Conservation (phyloP, 1,284 basidiomycete species). For the Cutaneotrichosporon arboriforme region DNA sequence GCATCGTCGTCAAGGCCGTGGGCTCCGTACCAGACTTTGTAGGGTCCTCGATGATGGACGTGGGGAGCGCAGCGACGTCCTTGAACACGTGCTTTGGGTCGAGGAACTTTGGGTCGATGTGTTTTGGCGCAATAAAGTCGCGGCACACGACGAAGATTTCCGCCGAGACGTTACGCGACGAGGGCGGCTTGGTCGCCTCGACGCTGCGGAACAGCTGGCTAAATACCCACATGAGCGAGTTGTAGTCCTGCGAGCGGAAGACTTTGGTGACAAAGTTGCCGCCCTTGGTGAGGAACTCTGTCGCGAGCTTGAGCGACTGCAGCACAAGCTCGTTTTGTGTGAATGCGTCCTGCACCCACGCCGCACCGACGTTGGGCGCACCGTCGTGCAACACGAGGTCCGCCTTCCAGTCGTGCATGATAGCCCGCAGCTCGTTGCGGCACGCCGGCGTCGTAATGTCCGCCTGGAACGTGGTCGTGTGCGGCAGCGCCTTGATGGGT, state of each 20-base stretch:
- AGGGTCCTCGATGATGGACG: conserved; percentile 38
- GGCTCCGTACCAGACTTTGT: conserved; percentile 8
- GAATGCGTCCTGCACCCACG: conserved; percentile 99
- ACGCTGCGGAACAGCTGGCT: conserved; percentile 93
- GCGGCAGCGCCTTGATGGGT: conserved; percentile 91
- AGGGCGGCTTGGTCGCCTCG: conserved; percentile 97
- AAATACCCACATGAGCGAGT: conserved; percentile 98
- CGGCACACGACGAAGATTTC: conserved; percentile 99
- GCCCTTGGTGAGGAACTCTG: conserved; percentile 89
- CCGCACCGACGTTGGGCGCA: conserved; percentile 98
- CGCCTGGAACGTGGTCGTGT: conserved; percentile 84
- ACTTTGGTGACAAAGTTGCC: conserved; percentile 98
- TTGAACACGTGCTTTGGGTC: conserved; percentile 98
- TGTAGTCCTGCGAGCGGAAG: conserved; percentile 98
- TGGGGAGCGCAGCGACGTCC: conserved; percentile 58
- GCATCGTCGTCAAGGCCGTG: conserved; percentile 26
- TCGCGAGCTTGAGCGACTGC: conserved; percentile 91
- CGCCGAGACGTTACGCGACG: conserved; percentile 96
- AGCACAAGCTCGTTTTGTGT: conserved; percentile 95
- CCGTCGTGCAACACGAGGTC: conserved; percentile 99
- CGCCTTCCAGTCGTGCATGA: conserved; percentile 99
- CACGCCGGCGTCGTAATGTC: conserved; percentile 95
- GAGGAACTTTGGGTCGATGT: conserved; percentile 96
- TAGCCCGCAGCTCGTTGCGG: conserved; percentile 75
- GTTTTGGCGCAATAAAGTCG: conserved; percentile 88